Conservation (phyloP, 306 rosid genomes). For the Vigna radiata region DNA sequence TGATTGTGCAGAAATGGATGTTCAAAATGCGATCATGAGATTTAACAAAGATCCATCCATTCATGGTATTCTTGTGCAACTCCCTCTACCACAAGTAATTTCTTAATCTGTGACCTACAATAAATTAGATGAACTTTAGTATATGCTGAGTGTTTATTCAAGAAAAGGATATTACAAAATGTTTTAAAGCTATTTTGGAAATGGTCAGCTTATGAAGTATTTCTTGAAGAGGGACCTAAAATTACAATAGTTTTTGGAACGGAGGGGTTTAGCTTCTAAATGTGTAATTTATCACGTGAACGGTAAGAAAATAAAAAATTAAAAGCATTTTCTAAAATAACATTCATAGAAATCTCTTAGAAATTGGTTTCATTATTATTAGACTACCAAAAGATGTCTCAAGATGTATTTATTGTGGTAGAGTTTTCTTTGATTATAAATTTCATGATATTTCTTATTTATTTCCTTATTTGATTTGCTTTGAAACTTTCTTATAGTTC, state of each 20-base stretch:
- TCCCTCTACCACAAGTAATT: constrained; percentile 94
- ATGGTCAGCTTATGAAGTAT: not conserved
- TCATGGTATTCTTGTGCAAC: constrained; percentile 97
- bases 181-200: constrained; percentile 8
- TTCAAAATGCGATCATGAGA: constrained; percentile 60
- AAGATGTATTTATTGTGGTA: not conserved
- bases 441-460: constrained; percentile 5
- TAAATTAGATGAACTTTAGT: constrained; percentile 30
- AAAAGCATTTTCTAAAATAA: not conserved
- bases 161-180: not conserved
- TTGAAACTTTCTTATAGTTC: not conserved
- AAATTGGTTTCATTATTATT: not conserved
- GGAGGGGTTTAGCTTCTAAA: constrained; percentile 6
- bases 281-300: constrained; percentile 22
- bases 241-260: not conserved
- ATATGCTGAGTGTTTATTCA: constrained; percentile 26
- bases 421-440: not conserved
- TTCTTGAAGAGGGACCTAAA: not conserved
- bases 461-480: constrained; percentile 15
- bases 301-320: not conserved
- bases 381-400: not conserved
- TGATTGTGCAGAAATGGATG: constrained; percentile 68
- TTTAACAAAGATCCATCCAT: constrained; percentile 78
- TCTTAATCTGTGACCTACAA: constrained; percentile 52
- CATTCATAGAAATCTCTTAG: not conserved